Evolutionary conservation across 805 yeast genomes (phyloP).

Genomic region (Lipomyces oligophaga): DNA sequence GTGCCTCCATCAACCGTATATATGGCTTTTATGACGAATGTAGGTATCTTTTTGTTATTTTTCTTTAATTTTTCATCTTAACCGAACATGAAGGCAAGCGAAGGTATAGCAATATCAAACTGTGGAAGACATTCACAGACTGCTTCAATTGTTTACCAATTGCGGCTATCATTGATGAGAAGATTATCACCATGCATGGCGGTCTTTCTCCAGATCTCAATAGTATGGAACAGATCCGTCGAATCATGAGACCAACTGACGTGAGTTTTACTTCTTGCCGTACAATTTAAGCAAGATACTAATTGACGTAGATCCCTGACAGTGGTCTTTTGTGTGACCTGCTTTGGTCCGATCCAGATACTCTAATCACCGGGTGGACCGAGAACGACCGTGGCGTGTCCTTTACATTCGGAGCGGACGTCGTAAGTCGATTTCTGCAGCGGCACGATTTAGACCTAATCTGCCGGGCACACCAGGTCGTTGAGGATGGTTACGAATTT

Average conservation of each 20-base stretch:
- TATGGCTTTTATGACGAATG: slow-evolving; percentile 99
- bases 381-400: slow-evolving; percentile 99
- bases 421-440: slow-evolving; percentile 89
- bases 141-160: slow-evolving; percentile 97
- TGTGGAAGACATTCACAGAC: slow-evolving; percentile 98
- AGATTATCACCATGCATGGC: slow-evolving; percentile 98
- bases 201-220: slow-evolving; percentile 96
- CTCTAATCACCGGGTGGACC: slow-evolving; percentile 97
- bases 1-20: slow-evolving; percentile 95
- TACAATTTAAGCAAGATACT: neutral
- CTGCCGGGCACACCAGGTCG: slow-evolving; percentile 98
- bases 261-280: neutral
- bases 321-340: slow-evolving; percentile 94
- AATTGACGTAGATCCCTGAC: slow-evolving; percentile 62
- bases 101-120: slow-evolving; percentile 94
- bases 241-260: slow-evolving; percentile 99
- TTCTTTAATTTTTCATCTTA: neutral
- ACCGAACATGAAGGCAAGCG: slow-evolving; percentile 50
- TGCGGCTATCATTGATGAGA: slow-evolving; percentile 97
- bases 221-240: slow-evolving; percentile 96
- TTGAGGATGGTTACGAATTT: slow-evolving; percentile 97
- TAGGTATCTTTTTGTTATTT: neutral
- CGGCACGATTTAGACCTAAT: slow-evolving; percentile 97
- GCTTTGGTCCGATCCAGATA: slow-evolving; percentile 98
- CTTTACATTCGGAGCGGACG: slow-evolving; percentile 98